phyloP scores from a whole-genome alignment of 805 yeast species.

The Teunomyces stri region DNA sequence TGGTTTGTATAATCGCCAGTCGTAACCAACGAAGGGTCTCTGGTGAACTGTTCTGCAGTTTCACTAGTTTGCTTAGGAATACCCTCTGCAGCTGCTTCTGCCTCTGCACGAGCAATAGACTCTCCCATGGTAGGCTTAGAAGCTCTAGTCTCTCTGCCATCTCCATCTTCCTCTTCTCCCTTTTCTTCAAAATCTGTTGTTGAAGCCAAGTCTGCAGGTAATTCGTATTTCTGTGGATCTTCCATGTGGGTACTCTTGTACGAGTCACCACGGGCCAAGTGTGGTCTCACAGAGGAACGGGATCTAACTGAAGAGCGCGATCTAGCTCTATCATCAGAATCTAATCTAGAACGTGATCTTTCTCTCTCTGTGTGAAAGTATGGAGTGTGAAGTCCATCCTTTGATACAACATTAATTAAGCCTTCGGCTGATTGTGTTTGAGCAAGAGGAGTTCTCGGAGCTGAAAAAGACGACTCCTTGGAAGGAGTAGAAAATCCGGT shows the following conservation, averaged over 20 bases:
- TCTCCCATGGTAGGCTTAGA: conserved; percentile 45
- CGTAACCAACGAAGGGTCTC: conserved; percentile 42
- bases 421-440: background rate
- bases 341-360: conserved; percentile 14
- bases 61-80: background rate
- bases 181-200: conserved; percentile 10
- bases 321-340: conserved; percentile 26
- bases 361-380: conserved; percentile 29
- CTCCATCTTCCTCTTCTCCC: conserved; percentile 30
- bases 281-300: conserved; percentile 41
- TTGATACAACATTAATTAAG: conserved; percentile 1
- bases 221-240: conserved; percentile 42
- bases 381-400: conserved; percentile 27
- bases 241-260: conserved; percentile 57
- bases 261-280: conserved; percentile 75
- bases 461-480: background rate
- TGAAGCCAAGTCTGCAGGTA: conserved; percentile 36
- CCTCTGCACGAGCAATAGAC: conserved; percentile 43
- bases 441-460: background rate
- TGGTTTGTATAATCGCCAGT: conserved; percentile 47
- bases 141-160: conserved; percentile 39
- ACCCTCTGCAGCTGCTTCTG: conserved; percentile 3
- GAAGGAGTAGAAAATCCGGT: conserved; percentile 7
- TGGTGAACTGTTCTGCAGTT: conserved; percentile 9
- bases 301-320: conserved; percentile 28